These are phyloP conservation scores for Saksenaea vasiformis DNA, from an alignment of 371 early-diverging fungal genomes.

Conservation along the genomic window DNA sequence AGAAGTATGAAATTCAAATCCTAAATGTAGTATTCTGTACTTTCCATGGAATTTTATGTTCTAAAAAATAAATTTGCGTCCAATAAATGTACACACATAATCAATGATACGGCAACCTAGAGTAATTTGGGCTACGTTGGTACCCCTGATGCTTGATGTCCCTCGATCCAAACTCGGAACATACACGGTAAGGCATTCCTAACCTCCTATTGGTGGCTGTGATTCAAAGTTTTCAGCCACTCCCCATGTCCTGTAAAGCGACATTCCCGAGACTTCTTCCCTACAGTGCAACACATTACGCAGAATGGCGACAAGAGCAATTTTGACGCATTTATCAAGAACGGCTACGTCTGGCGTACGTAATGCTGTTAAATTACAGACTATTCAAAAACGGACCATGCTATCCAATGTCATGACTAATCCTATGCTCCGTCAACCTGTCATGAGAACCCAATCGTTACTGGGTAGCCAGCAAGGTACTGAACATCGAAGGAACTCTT, in stretches of 20 bases:
- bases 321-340: conserved; percentile 7
- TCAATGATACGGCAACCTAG: no score
- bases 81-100: no score
- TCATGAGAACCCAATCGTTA: conserved; percentile 7
- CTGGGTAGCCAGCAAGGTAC: conserved; percentile 14
- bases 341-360: background rate
- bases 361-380: background rate
- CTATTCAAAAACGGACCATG: background rate
- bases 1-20: conserved; percentile 7
- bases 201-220: no score
- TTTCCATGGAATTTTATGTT: background rate
- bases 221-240: no score
- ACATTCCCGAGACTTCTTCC: background rate
- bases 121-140: no score
- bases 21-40: background rate
- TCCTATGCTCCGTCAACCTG: background rate
- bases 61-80: no score
- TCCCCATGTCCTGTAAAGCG: no score
- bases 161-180: no score
- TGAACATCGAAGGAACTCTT: background rate
- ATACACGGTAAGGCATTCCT: no score
- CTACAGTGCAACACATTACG: background rate
- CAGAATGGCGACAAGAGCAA: conserved; percentile 8
- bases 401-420: conserved; percentile 9
- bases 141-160: no score